Conservation (phyloP, 2,329 filamentous ascomycete species). For the Claviceps cyperi region DNA sequence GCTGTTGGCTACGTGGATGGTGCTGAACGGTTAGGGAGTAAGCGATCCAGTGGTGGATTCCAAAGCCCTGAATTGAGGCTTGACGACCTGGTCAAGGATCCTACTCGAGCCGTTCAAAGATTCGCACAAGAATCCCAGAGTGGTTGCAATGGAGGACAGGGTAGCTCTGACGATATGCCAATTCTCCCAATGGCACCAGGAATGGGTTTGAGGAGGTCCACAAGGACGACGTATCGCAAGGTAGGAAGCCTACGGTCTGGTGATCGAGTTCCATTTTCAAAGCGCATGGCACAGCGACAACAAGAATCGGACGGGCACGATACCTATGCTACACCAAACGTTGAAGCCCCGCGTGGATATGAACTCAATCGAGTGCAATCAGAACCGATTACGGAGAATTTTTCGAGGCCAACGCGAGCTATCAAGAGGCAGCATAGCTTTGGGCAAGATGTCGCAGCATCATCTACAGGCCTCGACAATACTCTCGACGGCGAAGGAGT, state of each 20-base stretch:
- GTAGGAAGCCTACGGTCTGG: constrained; percentile 72
- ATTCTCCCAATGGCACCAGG: constrained; percentile 70
- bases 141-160: constrained; percentile 26
- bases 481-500: constrained; percentile 18
- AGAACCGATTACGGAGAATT: constrained; percentile 50
- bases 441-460: constrained; percentile 27
- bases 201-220: constrained; percentile 74
- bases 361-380: constrained; percentile 51
- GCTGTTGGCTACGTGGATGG: constrained; percentile 65
- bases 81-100: constrained; percentile 72
- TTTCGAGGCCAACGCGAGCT: constrained; percentile 40
- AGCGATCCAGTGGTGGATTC: constrained; percentile 46
- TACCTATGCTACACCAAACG: constrained; percentile 17
- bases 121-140: constrained; percentile 43
- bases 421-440: constrained; percentile 32
- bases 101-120: constrained; percentile 54
- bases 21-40: constrained; percentile 62
- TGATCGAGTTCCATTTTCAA: constrained; percentile 60
- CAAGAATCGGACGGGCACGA: constrained; percentile 38
- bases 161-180: constrained; percentile 56
- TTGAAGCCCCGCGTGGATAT: constrained; percentile 34
- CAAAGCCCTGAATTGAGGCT: constrained; percentile 51
- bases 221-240: constrained; percentile 76
- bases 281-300: constrained; percentile 49
- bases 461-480: constrained; percentile 32